These are phyloP conservation scores for Elaeagnus macrophylla DNA, from an alignment of 306 rosid genomes.

Conservation along the genomic window DNA sequence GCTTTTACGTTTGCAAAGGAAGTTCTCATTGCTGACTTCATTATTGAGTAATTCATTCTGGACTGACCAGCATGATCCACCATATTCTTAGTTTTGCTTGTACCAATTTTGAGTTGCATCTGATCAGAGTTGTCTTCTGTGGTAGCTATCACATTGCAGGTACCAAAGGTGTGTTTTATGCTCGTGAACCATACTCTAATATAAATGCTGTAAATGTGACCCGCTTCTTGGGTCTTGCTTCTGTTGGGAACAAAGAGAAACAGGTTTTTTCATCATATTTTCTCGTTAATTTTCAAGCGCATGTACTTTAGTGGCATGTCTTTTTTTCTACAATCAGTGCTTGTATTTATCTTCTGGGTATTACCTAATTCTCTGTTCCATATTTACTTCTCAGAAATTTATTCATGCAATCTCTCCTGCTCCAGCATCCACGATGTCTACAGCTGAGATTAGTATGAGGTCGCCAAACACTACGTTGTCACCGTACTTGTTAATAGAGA, in stretches of 20 bases:
- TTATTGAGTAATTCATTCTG: not conserved
- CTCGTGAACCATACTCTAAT: conserved; percentile 88
- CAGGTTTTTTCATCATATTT: conserved; percentile 45
- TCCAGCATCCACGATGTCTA: conserved; percentile 82
- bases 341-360: conserved; percentile 17
- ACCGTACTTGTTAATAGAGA: conserved; percentile 49
- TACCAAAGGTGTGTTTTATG: conserved; percentile 63
- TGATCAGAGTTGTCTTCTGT: conserved; percentile 24
- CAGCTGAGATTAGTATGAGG: conserved; percentile 61
- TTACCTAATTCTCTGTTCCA: conserved; percentile 16
- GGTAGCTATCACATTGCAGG: conserved; percentile 92
- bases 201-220: conserved; percentile 81
- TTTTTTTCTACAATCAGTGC: not conserved
- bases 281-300: not conserved
- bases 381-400: conserved; percentile 66
- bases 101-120: conserved; percentile 2
- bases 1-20: not conserved
- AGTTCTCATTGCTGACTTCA: not conserved
- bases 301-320: not conserved
- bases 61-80: not conserved
- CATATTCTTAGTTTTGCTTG: not conserved
- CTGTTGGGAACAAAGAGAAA: conserved; percentile 88
- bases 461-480: conserved; percentile 60
- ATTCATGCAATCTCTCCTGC: conserved; percentile 92
- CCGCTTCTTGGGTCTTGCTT: conserved; percentile 90